Conservation (phyloP, 768 basidiomycete species). For the Exidia glandulosa region DNA sequence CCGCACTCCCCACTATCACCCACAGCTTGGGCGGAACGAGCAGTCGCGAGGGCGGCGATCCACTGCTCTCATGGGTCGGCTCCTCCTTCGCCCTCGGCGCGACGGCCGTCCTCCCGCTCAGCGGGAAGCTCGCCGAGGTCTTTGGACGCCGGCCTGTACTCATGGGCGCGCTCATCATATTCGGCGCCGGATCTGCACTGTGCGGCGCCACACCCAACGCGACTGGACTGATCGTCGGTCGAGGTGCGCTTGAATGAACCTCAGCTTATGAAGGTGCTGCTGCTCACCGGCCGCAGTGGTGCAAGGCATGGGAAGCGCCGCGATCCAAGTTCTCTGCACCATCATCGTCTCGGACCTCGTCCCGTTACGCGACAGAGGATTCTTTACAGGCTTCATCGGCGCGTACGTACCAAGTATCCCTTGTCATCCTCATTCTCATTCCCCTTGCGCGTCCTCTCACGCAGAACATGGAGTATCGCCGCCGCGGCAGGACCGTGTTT, state of each 20-base stretch:
- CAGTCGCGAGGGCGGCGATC: not conserved
- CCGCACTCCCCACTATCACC: conserved; percentile 21
- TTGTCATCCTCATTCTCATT: not conserved
- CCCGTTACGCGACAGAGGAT: not conserved
- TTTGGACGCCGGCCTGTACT: conserved; percentile 22
- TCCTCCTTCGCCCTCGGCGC: conserved; percentile 13
- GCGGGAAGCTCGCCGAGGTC: conserved; percentile 22
- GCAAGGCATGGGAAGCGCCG: not conserved
- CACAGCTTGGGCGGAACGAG: conserved; percentile 24
- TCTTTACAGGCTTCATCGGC: not conserved
- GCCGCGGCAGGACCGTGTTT: not conserved
- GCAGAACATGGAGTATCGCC: conserved; percentile 1
- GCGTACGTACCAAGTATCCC: not conserved
- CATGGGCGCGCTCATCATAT: conserved; percentile 10
- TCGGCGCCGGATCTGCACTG: conserved; percentile 22
- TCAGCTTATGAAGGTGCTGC: not conserved
- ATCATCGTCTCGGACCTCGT: conserved; percentile 1
- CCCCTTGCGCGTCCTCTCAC: not conserved
- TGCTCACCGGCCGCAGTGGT: not conserved
- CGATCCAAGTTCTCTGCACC: not conserved
- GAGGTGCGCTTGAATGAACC: conserved; percentile 13
- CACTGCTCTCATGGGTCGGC: conserved; percentile 7
- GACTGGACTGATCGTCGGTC: conserved; percentile 22
- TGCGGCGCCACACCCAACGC: conserved; percentile 22
- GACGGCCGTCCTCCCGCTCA: conserved; percentile 22